A percentile compares a stretch with the other conserved stretches of the same genome.
Conservation (phyloP, 2,329 filamentous ascomycete species). For the Metarhizium album region DNA sequence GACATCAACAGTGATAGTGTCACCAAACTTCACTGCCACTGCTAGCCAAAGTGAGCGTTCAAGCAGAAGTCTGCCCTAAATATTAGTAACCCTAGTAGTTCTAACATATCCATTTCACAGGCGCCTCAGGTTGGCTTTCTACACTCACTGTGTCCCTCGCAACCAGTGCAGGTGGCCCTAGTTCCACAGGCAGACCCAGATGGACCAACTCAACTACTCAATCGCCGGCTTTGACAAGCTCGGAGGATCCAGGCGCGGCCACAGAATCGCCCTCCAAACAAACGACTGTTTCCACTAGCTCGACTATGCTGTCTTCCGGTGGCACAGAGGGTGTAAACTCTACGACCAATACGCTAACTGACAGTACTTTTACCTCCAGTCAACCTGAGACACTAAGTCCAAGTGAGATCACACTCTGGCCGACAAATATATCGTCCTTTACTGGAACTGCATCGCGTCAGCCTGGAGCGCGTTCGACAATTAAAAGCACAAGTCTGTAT, state of each 20-base stretch:
- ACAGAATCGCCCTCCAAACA: not conserved
- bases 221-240: not conserved
- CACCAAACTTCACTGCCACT: conserved; percentile 1
- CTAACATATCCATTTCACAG: not conserved
- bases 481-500: not conserved
- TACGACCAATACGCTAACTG: not conserved
- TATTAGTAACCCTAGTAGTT: not conserved
- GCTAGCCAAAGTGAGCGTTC: not conserved
- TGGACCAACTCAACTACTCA: conserved; percentile 2
- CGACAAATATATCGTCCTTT: not conserved
- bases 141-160: not conserved
- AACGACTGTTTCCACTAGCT: not conserved
- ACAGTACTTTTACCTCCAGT: not conserved
- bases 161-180: not conserved
- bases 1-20: conserved; percentile 1
- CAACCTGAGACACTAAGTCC: not conserved
- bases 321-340: not conserved
- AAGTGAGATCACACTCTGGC: not conserved
- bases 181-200: not conserved
- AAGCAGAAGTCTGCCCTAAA: not conserved
- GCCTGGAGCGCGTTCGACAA: not conserved
- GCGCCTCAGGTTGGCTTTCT: not conserved
- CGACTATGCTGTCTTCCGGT: not conserved
- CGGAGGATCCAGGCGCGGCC: not conserved
- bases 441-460: not conserved